These are phyloP conservation scores for Eutrema yunnanense DNA, from an alignment of 345 rosid genomes.

Conservation along the genomic window DNA sequence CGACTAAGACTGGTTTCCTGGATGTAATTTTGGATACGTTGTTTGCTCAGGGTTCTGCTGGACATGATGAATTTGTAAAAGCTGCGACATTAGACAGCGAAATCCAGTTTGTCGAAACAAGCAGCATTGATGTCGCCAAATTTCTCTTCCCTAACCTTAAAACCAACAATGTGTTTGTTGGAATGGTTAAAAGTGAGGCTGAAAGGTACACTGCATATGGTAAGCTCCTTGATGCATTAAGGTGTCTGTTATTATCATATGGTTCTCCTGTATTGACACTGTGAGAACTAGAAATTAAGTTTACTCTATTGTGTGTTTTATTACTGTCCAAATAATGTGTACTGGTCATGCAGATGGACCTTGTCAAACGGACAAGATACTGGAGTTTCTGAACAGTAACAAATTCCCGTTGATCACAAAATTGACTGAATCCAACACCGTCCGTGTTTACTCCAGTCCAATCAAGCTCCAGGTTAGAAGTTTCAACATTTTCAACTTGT, in stretches of 20 bases:
- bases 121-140: constrained; percentile 40
- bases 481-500: background rate
- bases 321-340: background rate
- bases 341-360: constrained; percentile 55
- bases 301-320: background rate
- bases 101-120: constrained; percentile 74
- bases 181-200: constrained; percentile 76
- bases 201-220: constrained; percentile 70
- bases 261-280: background rate
- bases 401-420: constrained; percentile 79
- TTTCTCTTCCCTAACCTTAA: constrained; percentile 55
- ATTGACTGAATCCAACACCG: constrained; percentile 65
- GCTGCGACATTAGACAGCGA: constrained; percentile 62
- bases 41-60: constrained; percentile 32
- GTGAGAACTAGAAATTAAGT: background rate
- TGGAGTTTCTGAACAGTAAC: constrained; percentile 63
- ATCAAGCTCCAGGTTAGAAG: constrained; percentile 66
- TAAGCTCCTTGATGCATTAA: constrained; percentile 26
- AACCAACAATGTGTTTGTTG: constrained; percentile 43
- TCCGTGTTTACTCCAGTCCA: constrained; percentile 67
- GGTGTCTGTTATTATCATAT: background rate
- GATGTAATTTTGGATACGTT: background rate
- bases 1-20: background rate
- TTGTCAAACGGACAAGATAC: constrained; percentile 43
- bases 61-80: constrained; percentile 62